Evolutionary conservation across 148 eudicot species (phyloP), one percentile per base, ranked within the genome.

Genomic region (Silene conica): DNA sequence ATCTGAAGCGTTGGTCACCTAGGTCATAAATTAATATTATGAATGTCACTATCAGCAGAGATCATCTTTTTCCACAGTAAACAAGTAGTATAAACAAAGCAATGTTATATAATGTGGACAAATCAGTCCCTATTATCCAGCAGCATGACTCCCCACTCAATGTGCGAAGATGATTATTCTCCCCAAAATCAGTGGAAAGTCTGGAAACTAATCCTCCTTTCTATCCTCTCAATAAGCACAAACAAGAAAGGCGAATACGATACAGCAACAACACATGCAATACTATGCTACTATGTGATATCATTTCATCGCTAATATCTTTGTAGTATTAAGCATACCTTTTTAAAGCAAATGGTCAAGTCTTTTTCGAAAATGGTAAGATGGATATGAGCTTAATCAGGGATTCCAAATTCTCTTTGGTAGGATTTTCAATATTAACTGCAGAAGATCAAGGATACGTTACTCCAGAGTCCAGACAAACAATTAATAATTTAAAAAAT

Each of bases 341-440:
- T 66, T 76, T 31, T 61, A 70, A 71, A 67, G 71, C 31, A 55
- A 64, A 50, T 75, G 78, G 72, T 75, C 76, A 76, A 69, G 25
- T 25, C 59, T 22, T 19, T 31, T 59, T 57, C 54, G n/a, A 57
- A 71, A 20, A 64, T 75, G 21, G 75, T 54, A 67, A 69, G 60
- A 64, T 74, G 69, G 71, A 70, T 21, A 50, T 22, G 28, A 25
- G 8, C 66, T 26, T 62, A 23, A 73, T 69, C 70, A 68, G 63
- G 48, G 20, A 58, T 34, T 74, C 23, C n/a, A 55, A 54, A 41
- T 63, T 55, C 62, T 46, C 78, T 79, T 62, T 70, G 71, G 71
- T 21, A 26, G 67, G 58, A 55, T 62, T 74, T 70, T 69, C 74
- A 65, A 64, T 57, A 74, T 74, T 73, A 68, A 67, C 77, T 73